Evolutionary conservation across 176 grass and related monocot species (phyloP).

Genomic region (Oryza meridionalis): DNA sequence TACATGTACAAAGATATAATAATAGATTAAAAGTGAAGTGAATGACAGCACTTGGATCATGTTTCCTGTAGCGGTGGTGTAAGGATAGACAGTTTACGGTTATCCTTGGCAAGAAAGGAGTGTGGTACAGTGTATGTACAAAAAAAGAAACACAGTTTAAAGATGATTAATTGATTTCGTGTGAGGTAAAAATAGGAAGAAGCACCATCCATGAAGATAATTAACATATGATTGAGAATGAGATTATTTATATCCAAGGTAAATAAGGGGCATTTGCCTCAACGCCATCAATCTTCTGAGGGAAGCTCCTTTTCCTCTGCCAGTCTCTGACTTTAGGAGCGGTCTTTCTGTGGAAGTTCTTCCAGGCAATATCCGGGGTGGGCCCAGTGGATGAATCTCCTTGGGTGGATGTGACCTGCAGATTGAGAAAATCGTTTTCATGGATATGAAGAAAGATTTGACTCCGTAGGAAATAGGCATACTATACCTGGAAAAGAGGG

Average conservation of each 20-base stretch:
- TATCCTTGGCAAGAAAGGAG: not conserved
- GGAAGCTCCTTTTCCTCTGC: conserved; percentile 61
- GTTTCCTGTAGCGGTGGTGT: not conserved
- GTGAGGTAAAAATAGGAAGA: not conserved
- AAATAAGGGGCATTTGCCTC: conserved; percentile 50
- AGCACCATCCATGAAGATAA: not conserved
- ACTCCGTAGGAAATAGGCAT: not conserved
- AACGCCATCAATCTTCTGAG: conserved; percentile 88
- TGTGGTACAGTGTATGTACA: no score
- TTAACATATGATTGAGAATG: not conserved
- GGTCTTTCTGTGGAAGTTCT: conserved; percentile 74
- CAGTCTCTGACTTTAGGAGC: conserved; percentile 58
- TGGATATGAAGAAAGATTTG: not conserved
- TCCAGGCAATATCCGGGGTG: conserved; percentile 84
- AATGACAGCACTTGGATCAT: not conserved
- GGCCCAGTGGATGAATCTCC: conserved; percentile 60
- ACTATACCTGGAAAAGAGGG: conserved; percentile 66
- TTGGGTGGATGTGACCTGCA: conserved; percentile 70
- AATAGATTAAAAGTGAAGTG: not conserved
- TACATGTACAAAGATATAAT: not conserved
- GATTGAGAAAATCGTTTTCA: not conserved
- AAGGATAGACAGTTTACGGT: not conserved
- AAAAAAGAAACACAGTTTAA: not conserved
- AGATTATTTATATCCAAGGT: not conserved
- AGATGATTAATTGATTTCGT: not conserved